phyloP scores from a whole-genome alignment of 805 yeast genomes.

The Ogataea henricii region DNA sequence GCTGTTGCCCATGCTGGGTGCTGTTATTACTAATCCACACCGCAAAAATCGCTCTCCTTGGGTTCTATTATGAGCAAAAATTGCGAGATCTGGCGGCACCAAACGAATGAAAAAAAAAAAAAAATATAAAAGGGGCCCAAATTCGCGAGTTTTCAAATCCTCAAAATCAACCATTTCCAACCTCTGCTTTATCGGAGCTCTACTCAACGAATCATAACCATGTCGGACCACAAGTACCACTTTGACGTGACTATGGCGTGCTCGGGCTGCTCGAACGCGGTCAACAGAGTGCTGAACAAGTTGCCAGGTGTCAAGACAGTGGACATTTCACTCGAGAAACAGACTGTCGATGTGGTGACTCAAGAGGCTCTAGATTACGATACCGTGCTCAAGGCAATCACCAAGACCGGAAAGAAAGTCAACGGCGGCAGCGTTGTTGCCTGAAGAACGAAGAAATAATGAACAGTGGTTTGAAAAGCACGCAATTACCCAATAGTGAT shows the following conservation, averaged over 20 bases:
- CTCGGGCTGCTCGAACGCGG: conserved; percentile 85
- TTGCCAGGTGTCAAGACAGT: conserved; percentile 73
- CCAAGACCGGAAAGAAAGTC: conserved; percentile 90
- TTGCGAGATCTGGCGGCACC: conserved; percentile 4
- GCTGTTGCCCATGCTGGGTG: not conserved
- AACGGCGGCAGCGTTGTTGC: conserved; percentile 54
- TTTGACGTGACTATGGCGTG: conserved; percentile 86
- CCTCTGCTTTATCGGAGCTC: not conserved
- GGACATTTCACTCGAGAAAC: conserved; percentile 76
- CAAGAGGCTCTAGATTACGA: conserved; percentile 61
- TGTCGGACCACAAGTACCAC: conserved; percentile 65
- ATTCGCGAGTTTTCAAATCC: not conserved
- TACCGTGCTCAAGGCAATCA: conserved; percentile 74
- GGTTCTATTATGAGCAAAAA: not conserved
- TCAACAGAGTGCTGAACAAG: conserved; percentile 69
- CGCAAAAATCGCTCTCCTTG: not conserved
- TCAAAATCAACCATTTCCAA: no score
- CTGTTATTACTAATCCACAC: not conserved
- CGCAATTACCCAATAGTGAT: not conserved
- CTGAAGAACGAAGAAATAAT: conserved; percentile 22
- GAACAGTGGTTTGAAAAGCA: not conserved
- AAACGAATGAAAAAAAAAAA: not conserved
- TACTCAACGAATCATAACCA: conserved; percentile 17
- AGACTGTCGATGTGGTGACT: conserved; percentile 78
- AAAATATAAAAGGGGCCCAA: conserved; percentile 2